Evolutionary conservation across 2,329 filamentous ascomycete genomes (phyloP).

Genomic region (Teratosphaeria pseudoeucalypti): DNA sequence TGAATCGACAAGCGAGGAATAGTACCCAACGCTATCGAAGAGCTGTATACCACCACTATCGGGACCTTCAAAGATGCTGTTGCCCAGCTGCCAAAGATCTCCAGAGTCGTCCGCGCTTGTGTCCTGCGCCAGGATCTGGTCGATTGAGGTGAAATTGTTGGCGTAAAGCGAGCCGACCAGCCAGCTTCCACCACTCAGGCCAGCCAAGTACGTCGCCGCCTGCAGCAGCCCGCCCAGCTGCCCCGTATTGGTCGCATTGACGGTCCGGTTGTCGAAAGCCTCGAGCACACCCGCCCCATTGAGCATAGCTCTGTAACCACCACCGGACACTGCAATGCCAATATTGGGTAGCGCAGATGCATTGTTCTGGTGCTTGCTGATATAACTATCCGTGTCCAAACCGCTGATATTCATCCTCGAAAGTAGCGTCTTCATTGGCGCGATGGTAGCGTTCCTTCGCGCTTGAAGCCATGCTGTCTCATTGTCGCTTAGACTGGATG

Average conservation of each 20-base stretch:
- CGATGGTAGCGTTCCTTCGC: constrained; percentile 61
- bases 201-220: constrained; percentile 67
- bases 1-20: constrained; percentile 45
- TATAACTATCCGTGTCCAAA: constrained; percentile 66
- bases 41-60: constrained; percentile 41
- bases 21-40: constrained; percentile 52
- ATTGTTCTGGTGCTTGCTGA: constrained; percentile 50
- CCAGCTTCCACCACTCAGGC: constrained; percentile 76
- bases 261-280: constrained; percentile 66
- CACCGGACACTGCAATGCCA: constrained; percentile 68
- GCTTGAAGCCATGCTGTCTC: constrained; percentile 65
- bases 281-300: constrained; percentile 71
- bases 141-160: constrained; percentile 66
- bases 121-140: constrained; percentile 39
- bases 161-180: constrained; percentile 68
- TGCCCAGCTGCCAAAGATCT: constrained; percentile 52
- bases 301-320: constrained; percentile 77
- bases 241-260: constrained; percentile 49
- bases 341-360: constrained; percentile 54
- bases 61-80: constrained; percentile 52
- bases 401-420: constrained; percentile 60
- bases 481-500: constrained; percentile 51
- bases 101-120: constrained; percentile 13
- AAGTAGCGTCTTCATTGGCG: constrained; percentile 66
- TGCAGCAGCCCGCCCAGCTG: constrained; percentile 75